Conservation (phyloP, 352 stramenopile species). For the Phytophthora agathidicida region DNA sequence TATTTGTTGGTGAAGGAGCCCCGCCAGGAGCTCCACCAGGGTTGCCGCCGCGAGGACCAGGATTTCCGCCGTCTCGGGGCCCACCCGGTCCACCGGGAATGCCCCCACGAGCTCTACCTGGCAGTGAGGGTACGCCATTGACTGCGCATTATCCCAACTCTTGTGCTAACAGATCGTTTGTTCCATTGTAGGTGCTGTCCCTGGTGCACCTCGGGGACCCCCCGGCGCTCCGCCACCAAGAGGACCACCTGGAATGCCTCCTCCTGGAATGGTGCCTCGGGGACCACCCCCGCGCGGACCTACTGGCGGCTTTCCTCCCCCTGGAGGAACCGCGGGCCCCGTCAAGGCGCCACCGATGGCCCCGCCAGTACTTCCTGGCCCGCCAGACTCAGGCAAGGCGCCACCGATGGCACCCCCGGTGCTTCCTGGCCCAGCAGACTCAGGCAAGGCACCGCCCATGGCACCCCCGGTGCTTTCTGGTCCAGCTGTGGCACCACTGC, state of each 20-base stretch:
- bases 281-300: constrained; percentile 35
- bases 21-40: constrained; percentile 16
- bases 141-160: too few species aligned
- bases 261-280: constrained; percentile 29
- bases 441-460: constrained; percentile 57
- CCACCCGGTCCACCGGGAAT: constrained; percentile 55
- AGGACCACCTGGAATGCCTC: constrained; percentile 22
- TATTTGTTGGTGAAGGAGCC: too few species aligned
- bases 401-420: too few species aligned
- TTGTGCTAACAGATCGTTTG: too few species aligned
- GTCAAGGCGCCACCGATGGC: too few species aligned
- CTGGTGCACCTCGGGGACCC: too few species aligned
- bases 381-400: too few species aligned
- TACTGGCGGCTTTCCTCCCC: constrained; percentile 20
- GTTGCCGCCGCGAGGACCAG: constrained; percentile 33
- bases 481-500: constrained; percentile 62
- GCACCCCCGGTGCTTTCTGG: constrained; percentile 69
- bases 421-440: constrained; percentile 34
- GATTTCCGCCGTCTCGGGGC: too few species aligned
- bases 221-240: constrained; percentile 8
- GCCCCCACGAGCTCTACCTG: constrained; percentile 39
- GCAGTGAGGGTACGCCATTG: too few species aligned
- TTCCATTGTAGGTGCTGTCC: too few species aligned
- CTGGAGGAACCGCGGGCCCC: too few species aligned
- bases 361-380: too few species aligned